Conservation (phyloP, 306 rosid species). For the Rubus idaeus region DNA sequence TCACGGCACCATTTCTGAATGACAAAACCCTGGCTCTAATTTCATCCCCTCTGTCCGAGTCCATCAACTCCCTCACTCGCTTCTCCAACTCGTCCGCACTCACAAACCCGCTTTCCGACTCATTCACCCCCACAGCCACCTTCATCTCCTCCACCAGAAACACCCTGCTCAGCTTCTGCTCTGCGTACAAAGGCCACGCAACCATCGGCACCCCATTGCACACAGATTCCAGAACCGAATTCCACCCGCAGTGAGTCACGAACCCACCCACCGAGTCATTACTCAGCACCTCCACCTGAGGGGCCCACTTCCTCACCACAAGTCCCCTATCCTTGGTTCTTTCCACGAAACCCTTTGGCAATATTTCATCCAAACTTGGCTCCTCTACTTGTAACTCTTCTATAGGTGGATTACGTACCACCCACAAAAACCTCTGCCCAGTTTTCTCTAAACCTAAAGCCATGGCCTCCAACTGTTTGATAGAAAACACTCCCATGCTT, state of each 20-base stretch:
- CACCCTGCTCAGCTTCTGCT: background rate
- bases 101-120: background rate
- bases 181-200: slow-evolving; percentile 26
- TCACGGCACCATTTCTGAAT: slow-evolving; percentile 4
- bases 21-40: slow-evolving; percentile 8
- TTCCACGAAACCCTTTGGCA: slow-evolving; percentile 17
- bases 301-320: slow-evolving; percentile 23
- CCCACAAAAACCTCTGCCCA: slow-evolving; percentile 31
- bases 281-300: slow-evolving; percentile 17
- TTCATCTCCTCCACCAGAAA: slow-evolving; percentile 11
- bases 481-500: slow-evolving; percentile 25
- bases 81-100: background rate
- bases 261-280: slow-evolving; percentile 11
- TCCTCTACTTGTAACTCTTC: background rate
- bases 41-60: background rate
- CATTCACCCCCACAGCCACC: background rate
- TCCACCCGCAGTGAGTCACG: slow-evolving; percentile 29
- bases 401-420: slow-evolving; percentile 16
- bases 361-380: background rate
- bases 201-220: slow-evolving; percentile 15
- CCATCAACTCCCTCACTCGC: slow-evolving; percentile 3
- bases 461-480: slow-evolving; percentile 24
- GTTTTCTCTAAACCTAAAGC: slow-evolving; percentile 23
- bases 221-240: slow-evolving; percentile 21
- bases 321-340: slow-evolving; percentile 14